These are phyloP conservation scores for Leucocoprinus sp. DNA, from an alignment of 768 basidiomycete genomes.

Conservation along the genomic window DNA sequence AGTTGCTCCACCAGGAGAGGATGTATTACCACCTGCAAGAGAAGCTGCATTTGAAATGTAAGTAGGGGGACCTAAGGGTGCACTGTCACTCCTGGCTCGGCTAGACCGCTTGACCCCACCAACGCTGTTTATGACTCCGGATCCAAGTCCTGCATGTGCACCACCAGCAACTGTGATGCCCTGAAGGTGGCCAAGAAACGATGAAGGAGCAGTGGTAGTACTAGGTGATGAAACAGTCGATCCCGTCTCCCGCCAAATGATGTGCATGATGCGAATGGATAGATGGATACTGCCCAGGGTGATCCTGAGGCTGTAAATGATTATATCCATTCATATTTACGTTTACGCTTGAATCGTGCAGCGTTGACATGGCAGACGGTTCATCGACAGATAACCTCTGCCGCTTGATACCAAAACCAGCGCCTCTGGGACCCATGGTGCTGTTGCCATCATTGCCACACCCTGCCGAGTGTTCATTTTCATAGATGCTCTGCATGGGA, in stretches of 20 bases:
- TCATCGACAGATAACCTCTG: conserved; percentile 37
- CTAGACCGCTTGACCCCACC: conserved; percentile 30
- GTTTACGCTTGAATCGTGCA: conserved; percentile 16
- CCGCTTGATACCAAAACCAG: conserved; percentile 39
- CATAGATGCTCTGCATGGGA: conserved; percentile 9
- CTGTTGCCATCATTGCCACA: not conserved
- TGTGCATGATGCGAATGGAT: conserved; percentile 4
- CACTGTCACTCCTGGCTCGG: conserved; percentile 59
- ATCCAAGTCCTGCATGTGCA: not conserved
- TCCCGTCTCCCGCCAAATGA: conserved; percentile 4
- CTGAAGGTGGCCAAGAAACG: conserved; percentile 7
- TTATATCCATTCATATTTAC: conserved; percentile 14
- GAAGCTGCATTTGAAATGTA: not conserved
- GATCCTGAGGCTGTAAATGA: conserved; percentile 6
- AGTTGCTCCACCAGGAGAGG: conserved; percentile 18
- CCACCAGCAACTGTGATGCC: conserved; percentile 2
- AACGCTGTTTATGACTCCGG: conserved; percentile 7
- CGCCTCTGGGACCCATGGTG: conserved; percentile 12
- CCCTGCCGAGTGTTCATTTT: conserved; percentile 4
- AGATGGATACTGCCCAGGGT: conserved; percentile 1
- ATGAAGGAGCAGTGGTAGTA: conserved; percentile 4
- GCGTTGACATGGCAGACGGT: conserved; percentile 17
- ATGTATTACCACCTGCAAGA: conserved; percentile 7
- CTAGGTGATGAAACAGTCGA: conserved; percentile 9
- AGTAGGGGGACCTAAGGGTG: conserved; percentile 50